Evolutionary conservation across 768 basidiomycete species (phyloP), one percentile per base, ranked within the genome.

Genomic region (Clathrus columnatus): DNA sequence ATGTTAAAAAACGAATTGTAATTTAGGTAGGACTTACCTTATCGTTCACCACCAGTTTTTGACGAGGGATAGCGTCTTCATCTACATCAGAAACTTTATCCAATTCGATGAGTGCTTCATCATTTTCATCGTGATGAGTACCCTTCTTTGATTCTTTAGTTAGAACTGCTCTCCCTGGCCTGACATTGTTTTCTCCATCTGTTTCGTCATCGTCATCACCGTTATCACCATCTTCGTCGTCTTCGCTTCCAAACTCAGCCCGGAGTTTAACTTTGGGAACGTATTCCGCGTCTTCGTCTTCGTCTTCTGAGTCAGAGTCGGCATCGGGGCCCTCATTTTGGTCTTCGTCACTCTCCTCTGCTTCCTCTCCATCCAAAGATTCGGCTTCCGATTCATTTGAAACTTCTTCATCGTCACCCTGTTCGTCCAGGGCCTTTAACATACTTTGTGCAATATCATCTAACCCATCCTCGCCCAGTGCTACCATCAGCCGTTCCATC

Each of bases 21-120:
- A 55, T 30, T 20, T 42, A 36, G 29, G 4, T 23, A 43, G 47
- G 27, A 72, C 81, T 46, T 50, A 87, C 91, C 62, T 78, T 79
- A 69, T 94, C 88, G 73, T 94, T 82, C 52, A 90, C 81, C 61
- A 84, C 83, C 46, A 91, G 69, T 73, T 92, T 94, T 74, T 85
- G 85, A 57, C 74, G 75, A n/a, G 86, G 89, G 26, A 92, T 77
- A 1, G 74, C 79, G 63, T 95, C 93, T 54, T 89, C 86, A 59
- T 92, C 88, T 14, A 91, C 74, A 4, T 72, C 72, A 1, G 66
- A 57, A 5, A 81, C 70, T 41, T 90, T 85, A 60, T 91, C 90
- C 8, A 91, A 69, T 0, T 79, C 75, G 27, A 89, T 65, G 10
- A 72, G 76, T 14, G 77, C 72, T 14, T 73, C 74, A 2, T 66